A percentile compares a stretch with the other conserved stretches of the same genome.
These are phyloP conservation scores for Penicillium crustosum DNA, from an alignment of 2,329 filamentous ascomycete genomes.

Conservation along the genomic window DNA sequence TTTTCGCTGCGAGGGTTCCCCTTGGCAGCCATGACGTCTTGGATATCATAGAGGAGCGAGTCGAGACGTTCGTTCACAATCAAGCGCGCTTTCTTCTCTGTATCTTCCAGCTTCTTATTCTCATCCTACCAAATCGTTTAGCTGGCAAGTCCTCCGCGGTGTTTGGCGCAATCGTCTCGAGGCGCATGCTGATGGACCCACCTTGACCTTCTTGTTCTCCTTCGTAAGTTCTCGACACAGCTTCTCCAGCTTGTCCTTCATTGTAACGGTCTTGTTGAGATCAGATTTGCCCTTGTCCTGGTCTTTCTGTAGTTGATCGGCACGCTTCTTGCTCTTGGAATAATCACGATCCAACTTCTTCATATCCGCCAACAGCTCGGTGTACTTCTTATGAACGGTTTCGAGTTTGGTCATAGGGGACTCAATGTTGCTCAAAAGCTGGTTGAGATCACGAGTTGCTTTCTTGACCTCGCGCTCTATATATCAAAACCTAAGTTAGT, in stretches of 20 bases:
- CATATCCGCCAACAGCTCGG: constrained; percentile 89
- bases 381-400: constrained; percentile 83
- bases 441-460: constrained; percentile 85
- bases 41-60: constrained; percentile 75
- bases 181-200: constrained; percentile 42
- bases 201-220: constrained; percentile 98
- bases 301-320: constrained; percentile 92
- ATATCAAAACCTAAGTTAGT: constrained; percentile 30
- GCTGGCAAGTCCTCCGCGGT: constrained; percentile 4
- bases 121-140: constrained; percentile 63
- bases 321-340: constrained; percentile 91
- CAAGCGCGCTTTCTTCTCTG: constrained; percentile 76
- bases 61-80: constrained; percentile 85
- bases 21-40: constrained; percentile 84
- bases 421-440: constrained; percentile 82
- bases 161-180: not conserved
- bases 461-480: constrained; percentile 91
- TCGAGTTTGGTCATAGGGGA: constrained; percentile 90
- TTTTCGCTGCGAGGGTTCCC: constrained; percentile 77
- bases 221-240: constrained; percentile 90
- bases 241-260: constrained; percentile 97
- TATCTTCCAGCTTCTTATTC: constrained; percentile 86
- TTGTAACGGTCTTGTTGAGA: constrained; percentile 80
- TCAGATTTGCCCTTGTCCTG: constrained; percentile 88
- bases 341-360: constrained; percentile 93